Base-by-base conservation (phyloP, 495 filamentous ascomycete genomes). In the Staphylotrichum tortipilum region DNA sequence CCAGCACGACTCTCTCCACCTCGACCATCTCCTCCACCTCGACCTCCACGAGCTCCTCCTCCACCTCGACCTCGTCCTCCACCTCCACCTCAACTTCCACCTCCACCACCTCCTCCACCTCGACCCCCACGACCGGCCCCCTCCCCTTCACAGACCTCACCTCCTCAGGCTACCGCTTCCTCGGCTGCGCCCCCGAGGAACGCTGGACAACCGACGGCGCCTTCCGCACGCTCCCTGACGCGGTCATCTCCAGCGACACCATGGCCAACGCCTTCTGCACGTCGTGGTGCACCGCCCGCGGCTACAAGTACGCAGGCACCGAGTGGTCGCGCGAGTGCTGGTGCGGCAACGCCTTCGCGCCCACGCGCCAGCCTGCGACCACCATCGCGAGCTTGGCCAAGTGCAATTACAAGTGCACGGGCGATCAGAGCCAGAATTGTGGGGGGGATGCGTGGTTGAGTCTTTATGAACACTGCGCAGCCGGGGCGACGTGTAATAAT, bases 291-390 rank as follows among this genome's bases (percentile, higher is more conserved):
- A 63, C 52, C 30, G 52, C 29, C 18, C 55, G 55, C 11, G 65
- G 65, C 14, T 81, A 65, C 53, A 66, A 31, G 43, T 81, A 73
- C 60, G 77, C 74, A 55, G 84, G 84, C 46, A 65, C 79, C 22
- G 80, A 88, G 60, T 86, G 80, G 55, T 71, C 70, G 40, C 77
- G 75, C 39, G 80, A 89, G 62, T 84, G 82, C 63, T 84, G 77
- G 64, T 85, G 82, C 62, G 80, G 75, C 30, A 78, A 79, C 55
- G 24, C 42, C 17, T 54, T 62, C 33, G 41, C 59, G 26, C n/a
- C 54, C 2, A 62, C 58, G 23, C 45, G 61, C 28, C 39, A 50
- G 51, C 61, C 61, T 3, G 40, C 50, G 36, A 54, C 45, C 19
- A 49, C 62, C 29, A 30, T 68, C 39, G 47, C 58, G 3, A 54